These are phyloP conservation scores for Vitis amurensis DNA, from an alignment of 164 flowering plant genomes.

Conservation along the genomic window DNA sequence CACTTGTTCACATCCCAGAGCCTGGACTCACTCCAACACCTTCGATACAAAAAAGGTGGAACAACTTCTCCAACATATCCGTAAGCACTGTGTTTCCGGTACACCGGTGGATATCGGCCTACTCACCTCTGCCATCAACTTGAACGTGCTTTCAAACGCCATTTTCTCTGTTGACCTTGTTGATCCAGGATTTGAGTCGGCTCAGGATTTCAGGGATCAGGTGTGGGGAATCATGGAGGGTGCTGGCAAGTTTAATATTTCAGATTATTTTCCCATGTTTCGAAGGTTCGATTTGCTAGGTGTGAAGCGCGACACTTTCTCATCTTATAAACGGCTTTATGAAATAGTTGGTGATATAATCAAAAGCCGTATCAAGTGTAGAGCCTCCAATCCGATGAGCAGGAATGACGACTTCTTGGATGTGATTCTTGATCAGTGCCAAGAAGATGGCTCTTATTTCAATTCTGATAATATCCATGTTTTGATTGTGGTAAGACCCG, in stretches of 20 bases:
- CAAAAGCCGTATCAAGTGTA: neutral
- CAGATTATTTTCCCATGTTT: slow-evolving; percentile 5
- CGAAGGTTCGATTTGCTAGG: slow-evolving; percentile 1
- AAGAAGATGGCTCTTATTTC: too few relatives aligned
- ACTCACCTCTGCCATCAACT: slow-evolving; percentile 18
- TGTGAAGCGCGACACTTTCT: neutral
- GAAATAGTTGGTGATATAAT: neutral
- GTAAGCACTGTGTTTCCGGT: slow-evolving; percentile 5
- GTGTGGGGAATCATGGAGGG: slow-evolving; percentile 1
- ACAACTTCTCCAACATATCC: slow-evolving; percentile 11
- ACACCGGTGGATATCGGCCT: slow-evolving; percentile 25
- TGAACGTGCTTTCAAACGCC: slow-evolving; percentile 27
- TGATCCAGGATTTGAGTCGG: slow-evolving; percentile 3
- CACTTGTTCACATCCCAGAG: slow-evolving; percentile 19
- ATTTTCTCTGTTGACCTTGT: slow-evolving; percentile 30
- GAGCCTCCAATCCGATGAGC: too few relatives aligned
- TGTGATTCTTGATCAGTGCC: too few relatives aligned
- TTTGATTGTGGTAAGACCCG: too few relatives aligned
- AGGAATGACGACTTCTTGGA: too few relatives aligned
- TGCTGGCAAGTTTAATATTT: neutral
- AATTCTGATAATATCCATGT: too few relatives aligned
- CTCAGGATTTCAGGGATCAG: neutral
- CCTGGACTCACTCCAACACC: slow-evolving; percentile 20
- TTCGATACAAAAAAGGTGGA: slow-evolving; percentile 14
- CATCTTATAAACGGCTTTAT: neutral